Percentiles rank a stretch among this genome's conserved stretches.
These are phyloP conservation scores for Suillus spraguei DNA, from an alignment of 768 basidiomycete genomes.

Conservation along the genomic window DNA sequence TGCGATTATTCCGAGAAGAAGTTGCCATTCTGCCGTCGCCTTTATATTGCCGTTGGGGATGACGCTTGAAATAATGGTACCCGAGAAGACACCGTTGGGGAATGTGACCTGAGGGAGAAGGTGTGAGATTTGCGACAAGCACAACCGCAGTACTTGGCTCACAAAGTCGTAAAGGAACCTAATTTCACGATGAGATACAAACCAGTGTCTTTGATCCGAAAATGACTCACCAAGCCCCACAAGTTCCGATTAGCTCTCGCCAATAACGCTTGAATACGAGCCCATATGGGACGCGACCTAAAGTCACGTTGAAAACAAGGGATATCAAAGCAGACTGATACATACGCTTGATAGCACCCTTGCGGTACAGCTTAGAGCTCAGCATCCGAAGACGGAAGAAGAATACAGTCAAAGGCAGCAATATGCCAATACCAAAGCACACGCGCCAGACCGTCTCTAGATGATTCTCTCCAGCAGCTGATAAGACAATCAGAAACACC, in stretches of 20 bases:
- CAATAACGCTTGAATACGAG: conserved; percentile 67
- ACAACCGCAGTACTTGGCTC: conserved; percentile 10
- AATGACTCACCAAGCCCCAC: conserved; percentile 62
- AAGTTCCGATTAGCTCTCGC: conserved; percentile 69
- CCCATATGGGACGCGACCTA: conserved; percentile 60
- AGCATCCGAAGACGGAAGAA: conserved; percentile 75
- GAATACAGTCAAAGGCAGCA: conserved; percentile 68
- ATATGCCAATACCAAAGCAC: conserved; percentile 63
- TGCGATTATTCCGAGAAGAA: conserved; percentile 62
- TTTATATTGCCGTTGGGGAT: conserved; percentile 58
- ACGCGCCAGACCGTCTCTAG: conserved; percentile 69
- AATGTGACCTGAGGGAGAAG: conserved; percentile 55
- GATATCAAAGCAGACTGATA: not conserved
- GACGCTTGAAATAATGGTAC: conserved; percentile 67
- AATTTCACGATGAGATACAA: conserved; percentile 12
- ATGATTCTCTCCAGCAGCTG: conserved; percentile 63
- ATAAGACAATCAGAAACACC: conserved; percentile 68
- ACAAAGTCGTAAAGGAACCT: conserved; percentile 78
- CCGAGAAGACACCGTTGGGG: conserved; percentile 72
- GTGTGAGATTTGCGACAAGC: conserved; percentile 3
- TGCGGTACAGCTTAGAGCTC: conserved; percentile 62
- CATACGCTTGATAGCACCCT: conserved; percentile 65
- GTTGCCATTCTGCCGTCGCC: conserved; percentile 67
- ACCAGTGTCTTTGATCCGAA: not conserved
- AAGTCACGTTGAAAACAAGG: conserved; percentile 8